These are phyloP conservation scores for Lactarius akahatsu DNA, from an alignment of 768 basidiomycete genomes.

Conservation along the genomic window DNA sequence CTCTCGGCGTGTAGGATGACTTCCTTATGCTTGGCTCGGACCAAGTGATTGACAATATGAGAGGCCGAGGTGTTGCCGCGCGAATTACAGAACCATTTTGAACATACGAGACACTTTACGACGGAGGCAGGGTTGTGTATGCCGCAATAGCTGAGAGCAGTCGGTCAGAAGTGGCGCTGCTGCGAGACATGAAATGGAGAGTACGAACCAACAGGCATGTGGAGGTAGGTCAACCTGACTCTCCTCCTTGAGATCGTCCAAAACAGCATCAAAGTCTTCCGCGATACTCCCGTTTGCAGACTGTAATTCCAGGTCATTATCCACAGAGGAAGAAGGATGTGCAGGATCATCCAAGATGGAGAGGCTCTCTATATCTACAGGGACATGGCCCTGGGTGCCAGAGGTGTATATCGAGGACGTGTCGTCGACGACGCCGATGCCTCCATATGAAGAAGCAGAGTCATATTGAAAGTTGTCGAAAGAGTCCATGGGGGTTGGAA, in stretches of 20 bases:
- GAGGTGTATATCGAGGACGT: constrained; percentile 79
- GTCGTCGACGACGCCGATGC: constrained; percentile 70
- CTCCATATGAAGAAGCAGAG: constrained; percentile 77
- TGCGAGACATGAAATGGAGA: constrained; percentile 18
- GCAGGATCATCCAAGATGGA: constrained; percentile 66
- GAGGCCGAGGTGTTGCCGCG: constrained; percentile 97
- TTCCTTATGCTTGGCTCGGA: constrained; percentile 99
- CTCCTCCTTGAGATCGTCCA: constrained; percentile 88
- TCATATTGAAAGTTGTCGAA: constrained; percentile 88
- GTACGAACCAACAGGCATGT: constrained; percentile 87
- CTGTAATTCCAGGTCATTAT: constrained; percentile 37
- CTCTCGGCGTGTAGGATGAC: constrained; percentile 95
- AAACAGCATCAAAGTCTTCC: constrained; percentile 86
- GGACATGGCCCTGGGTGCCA: constrained; percentile 53
- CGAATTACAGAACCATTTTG: constrained; percentile 99
- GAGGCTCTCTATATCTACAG: constrained; percentile 64
- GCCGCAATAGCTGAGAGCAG: constrained; percentile 79
- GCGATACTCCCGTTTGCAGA: constrained; percentile 50
- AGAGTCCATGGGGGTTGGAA: constrained; percentile 57
- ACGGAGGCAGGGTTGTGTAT: constrained; percentile 97
- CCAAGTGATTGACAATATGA: constrained; percentile 98
- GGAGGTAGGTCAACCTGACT: constrained; percentile 74
- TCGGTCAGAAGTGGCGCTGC: constrained; percentile 12
- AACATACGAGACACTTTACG: constrained; percentile 89
- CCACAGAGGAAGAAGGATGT: constrained; percentile 18